These are phyloP conservation scores for Lentithecium fluviatile DNA, from an alignment of 495 filamentous ascomycete genomes.

Conservation along the genomic window DNA sequence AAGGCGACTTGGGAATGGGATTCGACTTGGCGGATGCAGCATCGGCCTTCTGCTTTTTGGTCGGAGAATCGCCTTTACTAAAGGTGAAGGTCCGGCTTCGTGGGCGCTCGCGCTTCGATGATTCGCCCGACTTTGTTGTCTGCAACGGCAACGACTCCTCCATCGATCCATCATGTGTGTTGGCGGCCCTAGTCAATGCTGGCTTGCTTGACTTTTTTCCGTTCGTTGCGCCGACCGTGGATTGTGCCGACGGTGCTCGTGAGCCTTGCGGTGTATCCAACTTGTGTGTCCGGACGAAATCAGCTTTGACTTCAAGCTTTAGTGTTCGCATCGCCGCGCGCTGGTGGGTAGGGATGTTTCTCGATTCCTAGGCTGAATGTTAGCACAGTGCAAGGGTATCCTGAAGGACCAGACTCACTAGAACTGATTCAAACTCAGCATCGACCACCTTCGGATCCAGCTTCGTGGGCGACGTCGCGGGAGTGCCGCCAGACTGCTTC, in stretches of 20 bases:
- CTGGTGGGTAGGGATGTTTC: constrained; percentile 91
- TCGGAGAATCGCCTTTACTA: constrained; percentile 57
- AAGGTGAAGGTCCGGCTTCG: constrained; percentile 77
- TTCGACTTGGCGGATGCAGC: constrained; percentile 42
- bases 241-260: constrained; percentile 21
- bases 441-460: constrained; percentile 49
- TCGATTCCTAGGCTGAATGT: constrained; percentile 54
- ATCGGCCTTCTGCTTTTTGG: constrained; percentile 61
- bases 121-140: constrained; percentile 8
- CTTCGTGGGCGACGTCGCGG: constrained; percentile 27
- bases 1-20: constrained; percentile 47
- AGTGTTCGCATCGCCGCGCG: constrained; percentile 89
- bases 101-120: constrained; percentile 50
- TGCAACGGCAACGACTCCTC: constrained; percentile 7
- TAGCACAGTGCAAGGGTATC: constrained; percentile 7
- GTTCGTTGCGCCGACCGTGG: constrained; percentile 31
- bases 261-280: constrained; percentile 54
- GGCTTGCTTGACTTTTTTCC: constrained; percentile 48
- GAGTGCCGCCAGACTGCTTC: constrained; percentile 29
- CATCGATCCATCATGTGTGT: constrained; percentile 12
- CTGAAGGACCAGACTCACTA: constrained; percentile 40
- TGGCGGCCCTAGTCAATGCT: constrained; percentile 18
- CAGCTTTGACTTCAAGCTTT: constrained; percentile 84
- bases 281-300: constrained; percentile 88
- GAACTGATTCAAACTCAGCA: constrained; percentile 62